phyloP scores from a whole-genome alignment of 306 rosid species.

The Prunus kanzakura region DNA sequence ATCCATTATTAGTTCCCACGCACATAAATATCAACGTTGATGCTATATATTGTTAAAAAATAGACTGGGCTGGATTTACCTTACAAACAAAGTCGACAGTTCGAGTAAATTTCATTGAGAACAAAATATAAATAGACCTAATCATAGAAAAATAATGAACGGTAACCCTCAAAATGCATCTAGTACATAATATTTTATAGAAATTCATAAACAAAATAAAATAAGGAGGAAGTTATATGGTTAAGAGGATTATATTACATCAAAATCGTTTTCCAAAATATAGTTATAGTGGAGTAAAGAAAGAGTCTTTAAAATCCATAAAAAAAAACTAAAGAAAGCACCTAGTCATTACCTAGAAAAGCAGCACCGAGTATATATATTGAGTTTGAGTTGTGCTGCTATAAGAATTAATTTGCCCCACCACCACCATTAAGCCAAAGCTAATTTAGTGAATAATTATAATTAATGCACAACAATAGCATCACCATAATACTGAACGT shows the following conservation, averaged over 20 bases:
- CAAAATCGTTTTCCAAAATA: conserved; percentile 33
- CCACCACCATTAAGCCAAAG: conserved; percentile 43
- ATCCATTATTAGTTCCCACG: too few species aligned
- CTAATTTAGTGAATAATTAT: conserved; percentile 1
- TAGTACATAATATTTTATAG: too few species aligned
- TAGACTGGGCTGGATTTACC: too few species aligned
- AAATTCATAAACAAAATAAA: background rate
- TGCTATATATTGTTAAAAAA: too few species aligned
- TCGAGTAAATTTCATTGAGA: too few species aligned
- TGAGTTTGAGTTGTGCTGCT: conserved; percentile 11
- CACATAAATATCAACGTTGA: too few species aligned
- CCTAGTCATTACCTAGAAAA: background rate
- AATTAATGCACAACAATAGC: background rate
- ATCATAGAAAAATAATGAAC: too few species aligned
- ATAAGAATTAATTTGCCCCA: conserved; percentile 34
- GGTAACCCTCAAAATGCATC: too few species aligned
- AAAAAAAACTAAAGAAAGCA: conserved; percentile 8
- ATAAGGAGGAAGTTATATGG: too few species aligned
- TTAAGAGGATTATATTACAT: background rate
- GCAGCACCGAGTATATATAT: too few species aligned
- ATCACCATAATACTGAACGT: background rate
- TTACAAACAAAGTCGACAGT: too few species aligned
- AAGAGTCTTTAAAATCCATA: conserved; percentile 3
- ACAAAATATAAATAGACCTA: too few species aligned
- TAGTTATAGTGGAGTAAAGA: background rate